Percentiles rank a stretch among this genome's conserved stretches.
phyloP scores from a whole-genome alignment of 2,329 filamentous ascomycete genomes.

The Rasamsonia emersonii region DNA sequence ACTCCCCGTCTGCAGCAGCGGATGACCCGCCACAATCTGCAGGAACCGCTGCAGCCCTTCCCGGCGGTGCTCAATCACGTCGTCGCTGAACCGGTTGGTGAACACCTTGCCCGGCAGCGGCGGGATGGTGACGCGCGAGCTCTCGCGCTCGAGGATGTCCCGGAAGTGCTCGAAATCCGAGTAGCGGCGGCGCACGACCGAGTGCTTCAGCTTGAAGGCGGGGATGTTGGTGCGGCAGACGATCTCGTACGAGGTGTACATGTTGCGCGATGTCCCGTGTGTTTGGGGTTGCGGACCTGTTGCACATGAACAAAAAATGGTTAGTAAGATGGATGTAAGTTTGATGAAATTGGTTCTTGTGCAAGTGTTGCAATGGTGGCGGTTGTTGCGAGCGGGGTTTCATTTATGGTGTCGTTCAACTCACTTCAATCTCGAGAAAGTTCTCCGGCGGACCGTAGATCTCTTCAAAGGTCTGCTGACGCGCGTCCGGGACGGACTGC shows the following conservation, averaged over 20 bases:
- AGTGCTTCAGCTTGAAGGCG: conserved; percentile 90
- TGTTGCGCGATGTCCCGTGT: conserved; percentile 84
- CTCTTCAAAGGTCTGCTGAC: conserved; percentile 94
- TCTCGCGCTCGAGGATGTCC: conserved; percentile 94
- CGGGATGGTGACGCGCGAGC: conserved; percentile 87
- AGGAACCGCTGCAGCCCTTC: conserved; percentile 91
- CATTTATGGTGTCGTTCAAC: too few relatives aligned
- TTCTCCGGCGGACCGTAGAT: conserved; percentile 98
- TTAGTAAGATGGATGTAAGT: too few relatives aligned
- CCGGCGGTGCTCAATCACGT: conserved; percentile 90
- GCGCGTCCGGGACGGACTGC: conserved; percentile 59
- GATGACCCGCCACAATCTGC: conserved; percentile 95
- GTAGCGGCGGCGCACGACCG: conserved; percentile 83
- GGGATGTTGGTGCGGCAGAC: conserved; percentile 97
- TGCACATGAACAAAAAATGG: neutral
- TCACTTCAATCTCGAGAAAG: conserved; percentile 94
- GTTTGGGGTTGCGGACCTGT: conserved; percentile 85
- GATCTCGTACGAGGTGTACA: conserved; percentile 99
- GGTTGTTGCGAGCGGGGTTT: too few relatives aligned
- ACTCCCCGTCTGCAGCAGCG: conserved; percentile 90
- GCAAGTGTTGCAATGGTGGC: too few relatives aligned
- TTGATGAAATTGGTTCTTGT: too few relatives aligned
- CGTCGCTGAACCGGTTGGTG: conserved; percentile 94
- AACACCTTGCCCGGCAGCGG: conserved; percentile 96
- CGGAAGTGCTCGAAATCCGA: conserved; percentile 98